Evolutionary conservation across 768 basidiomycete genomes (phyloP), one percentile per base, ranked within the genome.

Genomic region (Porphyrellus cyaneotinctus): DNA sequence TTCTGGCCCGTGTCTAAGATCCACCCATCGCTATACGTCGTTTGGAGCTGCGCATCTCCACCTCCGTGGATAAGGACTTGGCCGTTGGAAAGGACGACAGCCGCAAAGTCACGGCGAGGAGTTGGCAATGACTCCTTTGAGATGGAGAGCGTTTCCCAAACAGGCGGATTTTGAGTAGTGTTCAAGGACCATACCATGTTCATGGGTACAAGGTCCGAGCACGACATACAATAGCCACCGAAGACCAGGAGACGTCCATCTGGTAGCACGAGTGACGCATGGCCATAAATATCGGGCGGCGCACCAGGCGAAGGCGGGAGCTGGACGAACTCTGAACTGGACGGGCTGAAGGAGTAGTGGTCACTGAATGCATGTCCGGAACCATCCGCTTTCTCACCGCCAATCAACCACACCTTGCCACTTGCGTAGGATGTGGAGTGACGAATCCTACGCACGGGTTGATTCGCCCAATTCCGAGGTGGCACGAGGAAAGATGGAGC

Each of bases 361-460:
- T 87, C 82, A 6, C 78, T 72, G 62, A 87, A 84, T 1, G 74
- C 79, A 44, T 70, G 72, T 2, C 75, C 75, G 10, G 91, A 94
- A 13, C 82, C 89, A 66, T 95, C 93, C n/a, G 82, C 82, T 60
- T 78, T 84, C 69, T 87, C 79, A 9, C 93, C 93, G 4, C 93
- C 93, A 42, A 87, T 76, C 32, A 95, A 75, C 70, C 78, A 90
- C 12, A 90, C 74, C 41, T 73, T 70, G 7, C 83, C 84, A 8
- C 71, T 69, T 1, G 74, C 53, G 12, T 79, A 75, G 9, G 79
- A 75, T 7, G 87, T 69, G 9, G 87, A 77, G 63, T 94, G 90
- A 60, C 84, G 81, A n/a, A 89, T 84, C 42, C 91, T 81, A 28
- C 91, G 78, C 49, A 78, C 74, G 4, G 93, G 91, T 64, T 94